These are phyloP conservation scores for Theileria luwenshuni DNA, from an alignment of 169 alveolate species.

Conservation along the genomic window DNA sequence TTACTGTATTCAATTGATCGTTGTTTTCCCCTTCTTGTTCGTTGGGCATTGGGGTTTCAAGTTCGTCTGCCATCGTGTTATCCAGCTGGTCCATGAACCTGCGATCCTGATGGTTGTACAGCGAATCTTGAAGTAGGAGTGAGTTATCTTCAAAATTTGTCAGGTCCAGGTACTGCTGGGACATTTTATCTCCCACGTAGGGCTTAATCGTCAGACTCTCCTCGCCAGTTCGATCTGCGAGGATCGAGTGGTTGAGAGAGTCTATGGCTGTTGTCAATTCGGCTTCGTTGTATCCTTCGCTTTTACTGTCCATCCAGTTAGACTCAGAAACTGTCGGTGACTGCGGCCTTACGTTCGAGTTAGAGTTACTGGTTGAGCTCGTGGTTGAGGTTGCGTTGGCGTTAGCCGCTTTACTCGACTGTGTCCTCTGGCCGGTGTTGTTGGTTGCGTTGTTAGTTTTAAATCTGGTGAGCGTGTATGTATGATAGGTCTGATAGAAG, in stretches of 20 bases:
- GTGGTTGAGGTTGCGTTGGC: no score
- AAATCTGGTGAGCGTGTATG: slow-evolving; percentile 3
- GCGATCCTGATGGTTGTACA: not conserved
- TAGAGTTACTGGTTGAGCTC: no score
- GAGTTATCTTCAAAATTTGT: slow-evolving; percentile 11
- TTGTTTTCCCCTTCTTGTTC: not conserved
- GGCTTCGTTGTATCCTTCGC: slow-evolving; percentile 14
- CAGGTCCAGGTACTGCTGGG: slow-evolving; percentile 14
- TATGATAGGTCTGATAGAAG: slow-evolving; percentile 5
- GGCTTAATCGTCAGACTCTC: slow-evolving; percentile 5
- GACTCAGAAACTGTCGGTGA: slow-evolving; percentile 16
- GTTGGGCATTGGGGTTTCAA: not conserved
- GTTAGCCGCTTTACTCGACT: not conserved
- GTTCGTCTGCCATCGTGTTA: not conserved
- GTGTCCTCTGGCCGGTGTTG: no score
- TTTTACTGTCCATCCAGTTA: slow-evolving; percentile 12
- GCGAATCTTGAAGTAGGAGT: not conserved
- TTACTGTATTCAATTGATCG: not conserved
- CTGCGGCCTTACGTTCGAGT: not conserved
- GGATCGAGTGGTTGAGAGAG: slow-evolving; percentile 14
- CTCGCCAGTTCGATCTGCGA: slow-evolving; percentile 1
- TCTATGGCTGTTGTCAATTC: slow-evolving; percentile 21
- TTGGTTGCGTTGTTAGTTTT: not conserved
- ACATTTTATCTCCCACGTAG: slow-evolving; percentile 2
- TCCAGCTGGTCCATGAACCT: slow-evolving; percentile 11